Evolutionary conservation across 306 rosid species (phyloP), one percentile per base, ranked within the genome.

Genomic region (Medicago ruthenica): DNA sequence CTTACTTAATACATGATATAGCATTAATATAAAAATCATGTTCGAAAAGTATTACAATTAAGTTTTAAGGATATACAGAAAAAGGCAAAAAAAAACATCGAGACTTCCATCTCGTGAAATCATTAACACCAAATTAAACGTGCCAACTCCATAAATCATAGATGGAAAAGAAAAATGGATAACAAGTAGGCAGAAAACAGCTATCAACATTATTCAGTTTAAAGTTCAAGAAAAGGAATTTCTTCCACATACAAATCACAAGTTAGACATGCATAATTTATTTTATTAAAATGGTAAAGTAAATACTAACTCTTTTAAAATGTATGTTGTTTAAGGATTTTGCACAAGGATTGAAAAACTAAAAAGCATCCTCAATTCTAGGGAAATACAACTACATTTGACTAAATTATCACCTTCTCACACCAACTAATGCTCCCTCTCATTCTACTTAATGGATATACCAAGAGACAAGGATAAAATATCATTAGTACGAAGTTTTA

Each of bases 1-100:
- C 75, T 83, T 73, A 83, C 76, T 83, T 73, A 83, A 67, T 63
- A 66, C 40, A 75, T 66, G 75, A 57, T 59, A 61, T 22, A 66
- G 8, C 64, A 76, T 39, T 11, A 20, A 48, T 1, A 34, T 22
- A 61, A 63, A 76, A 22, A 66, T 27, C 63, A 65, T 27, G 51
- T 44, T 71, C 0, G 71, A 54, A 47, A 18, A 24, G 50, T n/a
- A 71, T 69, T 77, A 21, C 18, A 20, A 41, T 40, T 39, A 41
- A 71, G 14, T 34, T 61, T 50, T 50, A 6, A 64, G 24, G 57
- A 50, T 24, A 21, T 41, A 60, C 34, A 70, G 47, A 18, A 40
- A 27, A 71, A 42, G 8, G 74, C 1, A 75, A 74, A 63, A 20
- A 20, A 10, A 42, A 51, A 71, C 24, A 17, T 27, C 39, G 62